Base-by-base conservation (phyloP, 108 stramenopile genomes). In the Chaetoceros muelleri region DNA sequence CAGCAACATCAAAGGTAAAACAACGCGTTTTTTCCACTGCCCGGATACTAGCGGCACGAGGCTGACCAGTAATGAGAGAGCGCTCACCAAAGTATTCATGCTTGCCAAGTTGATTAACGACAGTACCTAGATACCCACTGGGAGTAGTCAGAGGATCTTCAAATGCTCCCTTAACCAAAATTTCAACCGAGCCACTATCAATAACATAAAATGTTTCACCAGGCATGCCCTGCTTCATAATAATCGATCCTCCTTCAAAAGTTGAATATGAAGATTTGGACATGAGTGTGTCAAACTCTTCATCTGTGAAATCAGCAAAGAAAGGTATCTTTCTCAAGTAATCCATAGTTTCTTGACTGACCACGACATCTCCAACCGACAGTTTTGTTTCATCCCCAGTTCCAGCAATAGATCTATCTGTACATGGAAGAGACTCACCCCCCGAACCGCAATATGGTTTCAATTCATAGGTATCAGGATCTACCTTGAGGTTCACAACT, bases 1-100 rank as follows among this genome's bases (percentile, higher is more conserved):
- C 83, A 40, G 82, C 66, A 21, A 74, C 53, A 24, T 88, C 80
- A 55, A 87, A 85, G 24, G 82, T 79, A 56, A 79, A 79, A 51
- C 78, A 80, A 13, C 67, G 52, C 3, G 82, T 84, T 21, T 71
- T 72, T 20, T 70, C 70, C 60, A 58, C 47, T 0, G 90, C 87
- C 7, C 82, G 82, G 44, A 95, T 85, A 59, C 74, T 85, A 0
- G 93, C 93, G 16, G 93, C 93, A 2, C 93, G 81, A 1, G 87
- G 90, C 65, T 95, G 90, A 27, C 84, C 79, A 0, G 93, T 95
- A 30, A 95, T 81, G 21, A 95, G 64, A 24, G 87, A 74, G n/a
- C 87, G 75, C 74, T 95, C 93, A 18, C 93, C 93, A 65, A 95
- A 95, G 62, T 75, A 91, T 45, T 90, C 82, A 48, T 79, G 72